These are phyloP conservation scores for Trifolium pratense DNA, from an alignment of 306 rosid species.

Conservation along the genomic window DNA sequence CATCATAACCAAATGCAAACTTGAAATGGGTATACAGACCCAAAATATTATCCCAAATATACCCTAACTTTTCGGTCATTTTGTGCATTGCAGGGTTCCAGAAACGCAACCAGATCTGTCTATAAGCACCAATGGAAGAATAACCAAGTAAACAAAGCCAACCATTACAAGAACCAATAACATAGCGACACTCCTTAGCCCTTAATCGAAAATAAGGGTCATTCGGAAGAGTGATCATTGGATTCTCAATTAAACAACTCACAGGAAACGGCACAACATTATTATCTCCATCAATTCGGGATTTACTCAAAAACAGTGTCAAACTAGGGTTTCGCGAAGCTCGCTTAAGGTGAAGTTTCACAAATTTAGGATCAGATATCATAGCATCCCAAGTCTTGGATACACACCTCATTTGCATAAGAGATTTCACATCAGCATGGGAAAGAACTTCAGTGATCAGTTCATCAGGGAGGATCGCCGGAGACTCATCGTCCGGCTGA, in stretches of 20 bases:
- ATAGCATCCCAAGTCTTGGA: not conserved
- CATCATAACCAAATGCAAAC: conserved; percentile 15
- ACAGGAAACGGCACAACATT: not conserved
- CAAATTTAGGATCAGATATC: not conserved
- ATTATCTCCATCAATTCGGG: not conserved
- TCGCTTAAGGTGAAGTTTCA: not conserved
- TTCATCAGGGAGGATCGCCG: not conserved
- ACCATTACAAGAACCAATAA: conserved; percentile 21
- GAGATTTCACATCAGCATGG: not conserved
- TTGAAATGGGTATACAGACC: conserved; percentile 13
- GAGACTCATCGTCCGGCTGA: not conserved
- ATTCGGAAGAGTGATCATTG: not conserved
- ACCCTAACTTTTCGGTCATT: not conserved
- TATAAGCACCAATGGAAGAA: not conserved
- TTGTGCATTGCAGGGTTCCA: not conserved
- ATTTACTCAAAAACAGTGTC: conserved; percentile 1
- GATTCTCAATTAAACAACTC: not conserved
- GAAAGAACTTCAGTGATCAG: conserved; percentile 5
- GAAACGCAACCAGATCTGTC: conserved; percentile 1
- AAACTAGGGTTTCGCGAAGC: not conserved
- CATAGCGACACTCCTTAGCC: conserved; percentile 3
- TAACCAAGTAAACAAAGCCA: conserved; percentile 12
- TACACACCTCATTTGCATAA: not conserved
- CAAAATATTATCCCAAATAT: not conserved
- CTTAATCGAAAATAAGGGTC: not conserved